These are phyloP conservation scores for Saururus chinensis DNA, from an alignment of 164 flowering plant genomes.

Conservation along the genomic window DNA sequence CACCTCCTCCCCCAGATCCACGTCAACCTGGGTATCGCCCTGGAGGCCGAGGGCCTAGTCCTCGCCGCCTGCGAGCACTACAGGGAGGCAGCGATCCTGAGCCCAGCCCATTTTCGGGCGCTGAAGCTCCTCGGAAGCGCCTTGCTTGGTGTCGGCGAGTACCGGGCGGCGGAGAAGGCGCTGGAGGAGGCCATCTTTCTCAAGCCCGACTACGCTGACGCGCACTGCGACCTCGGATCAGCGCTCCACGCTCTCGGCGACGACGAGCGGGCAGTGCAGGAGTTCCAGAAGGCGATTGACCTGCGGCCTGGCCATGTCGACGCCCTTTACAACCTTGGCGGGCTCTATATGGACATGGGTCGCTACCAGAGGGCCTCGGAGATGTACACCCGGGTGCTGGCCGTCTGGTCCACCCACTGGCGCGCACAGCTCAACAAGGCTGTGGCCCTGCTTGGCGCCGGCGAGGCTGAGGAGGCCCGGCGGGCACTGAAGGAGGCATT, in stretches of 20 bases:
- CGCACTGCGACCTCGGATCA: conserved; percentile 98
- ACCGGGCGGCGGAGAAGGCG: conserved; percentile 96
- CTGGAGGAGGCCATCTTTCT: conserved; percentile 88
- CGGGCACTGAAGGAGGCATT: conserved; percentile 91
- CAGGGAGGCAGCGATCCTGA: conserved; percentile 95
- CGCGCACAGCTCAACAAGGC: conserved; percentile 95
- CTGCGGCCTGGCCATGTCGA: conserved; percentile 93
- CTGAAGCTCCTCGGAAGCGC: conserved; percentile 98
- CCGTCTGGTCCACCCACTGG: conserved; percentile 94
- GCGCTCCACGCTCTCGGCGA: conserved; percentile 91
- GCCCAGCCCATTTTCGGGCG: conserved; percentile 91
- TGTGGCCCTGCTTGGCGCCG: conserved; percentile 88
- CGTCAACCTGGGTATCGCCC: conserved; percentile 87
- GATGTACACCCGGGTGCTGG: conserved; percentile 92
- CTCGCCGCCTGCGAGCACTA: conserved; percentile 94
- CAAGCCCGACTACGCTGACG: conserved; percentile 92
- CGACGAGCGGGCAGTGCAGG: conserved; percentile 89
- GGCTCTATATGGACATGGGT: conserved; percentile 88
- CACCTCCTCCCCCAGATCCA: conserved; percentile 93
- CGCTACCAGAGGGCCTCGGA: conserved; percentile 97
- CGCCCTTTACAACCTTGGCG: conserved; percentile 91
- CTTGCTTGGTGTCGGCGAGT: conserved; percentile 95
- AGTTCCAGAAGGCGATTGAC: conserved; percentile 96
- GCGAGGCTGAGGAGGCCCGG: conserved; percentile 84
- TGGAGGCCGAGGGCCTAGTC: conserved; percentile 97